Base-by-base conservation (phyloP, 257 asterid genomes). In the Parsonsia alboflavescens region DNA sequence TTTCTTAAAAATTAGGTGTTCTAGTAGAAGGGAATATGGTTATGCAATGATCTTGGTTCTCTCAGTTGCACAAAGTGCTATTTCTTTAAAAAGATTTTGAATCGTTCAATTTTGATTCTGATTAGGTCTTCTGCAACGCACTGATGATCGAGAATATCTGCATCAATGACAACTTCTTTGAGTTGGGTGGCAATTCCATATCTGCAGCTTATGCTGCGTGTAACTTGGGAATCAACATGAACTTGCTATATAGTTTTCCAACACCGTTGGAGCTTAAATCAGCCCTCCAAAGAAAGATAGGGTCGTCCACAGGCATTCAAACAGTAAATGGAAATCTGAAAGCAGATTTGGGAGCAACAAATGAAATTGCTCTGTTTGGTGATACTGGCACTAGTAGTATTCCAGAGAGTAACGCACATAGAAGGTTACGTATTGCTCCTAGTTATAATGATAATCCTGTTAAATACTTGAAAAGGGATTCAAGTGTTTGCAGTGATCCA, bases 161-260 rank as follows among this genome's bases (percentile, higher is more conserved):
- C 56, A 75, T 26, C 36, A 85, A 86, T 80, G 97, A 86, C 79
- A 83, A 94, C 74, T 94, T 94, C 79, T 94, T 94, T 79, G 85
- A 79, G 67, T 86, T 92, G 86, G 98, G 98, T 61, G 98, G 98
- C 74, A 85, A 77, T 85, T 94, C 98, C 74, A 62, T 94, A 61
- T 79, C 96, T 73, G 98, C 98, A 21, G 97, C 97, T 50, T 87
- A 89, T 72, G 97, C 73, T 80, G 84, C 95, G 36, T 88, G 89
- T 79, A 88, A 87, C 71, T 81, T 94, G 80, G 97, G 97, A 77
- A 90, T 94, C 80, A 83, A 88, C 82, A 90, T 94, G 98, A 90
- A 83, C 79, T 83, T 87, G 79, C 80, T 94, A 10, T 94, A 94
- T 73, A 58, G 86, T 71, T 89, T 75, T 75, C 97, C 97, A 42